A percentile compares a stretch with the other conserved stretches of the same genome.
These are phyloP conservation scores for Talaromyces adpressus DNA, from an alignment of 495 filamentous ascomycete genomes.

Conservation along the genomic window DNA sequence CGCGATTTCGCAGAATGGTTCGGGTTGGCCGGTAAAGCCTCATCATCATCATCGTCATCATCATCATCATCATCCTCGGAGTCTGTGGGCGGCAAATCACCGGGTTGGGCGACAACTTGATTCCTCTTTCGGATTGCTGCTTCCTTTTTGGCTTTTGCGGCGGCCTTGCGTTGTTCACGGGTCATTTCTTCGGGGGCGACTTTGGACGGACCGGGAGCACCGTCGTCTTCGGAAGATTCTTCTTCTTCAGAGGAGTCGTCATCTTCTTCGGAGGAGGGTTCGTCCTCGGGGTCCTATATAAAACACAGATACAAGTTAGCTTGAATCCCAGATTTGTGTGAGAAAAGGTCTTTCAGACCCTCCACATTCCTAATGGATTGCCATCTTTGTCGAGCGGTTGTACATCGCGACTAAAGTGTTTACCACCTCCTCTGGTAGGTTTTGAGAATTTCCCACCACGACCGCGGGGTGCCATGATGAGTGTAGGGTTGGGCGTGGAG, in stretches of 20 bases:
- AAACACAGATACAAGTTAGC: too few species aligned
- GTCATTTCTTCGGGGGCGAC: conserved; percentile 45
- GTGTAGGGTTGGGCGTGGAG: background rate
- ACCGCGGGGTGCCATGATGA: conserved; percentile 45
- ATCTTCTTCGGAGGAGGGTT: conserved; percentile 2
- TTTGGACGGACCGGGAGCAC: conserved; percentile 13
- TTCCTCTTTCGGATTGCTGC: conserved; percentile 72
- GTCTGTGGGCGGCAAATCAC: conserved; percentile 72
- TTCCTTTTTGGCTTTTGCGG: conserved; percentile 86
- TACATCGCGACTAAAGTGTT: conserved; percentile 87
- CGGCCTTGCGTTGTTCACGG: conserved; percentile 80
- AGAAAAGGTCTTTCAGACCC: conserved; percentile 44
- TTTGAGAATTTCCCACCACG: conserved; percentile 93
- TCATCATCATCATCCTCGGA: conserved; percentile 54
- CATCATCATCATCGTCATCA: conserved; percentile 46
- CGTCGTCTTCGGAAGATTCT: conserved; percentile 30
- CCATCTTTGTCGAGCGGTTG: conserved; percentile 81
- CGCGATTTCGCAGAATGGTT: conserved; percentile 74
- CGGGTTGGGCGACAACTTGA: conserved; percentile 58
- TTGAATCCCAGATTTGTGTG: too few species aligned
- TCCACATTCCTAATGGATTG: conserved; percentile 71
- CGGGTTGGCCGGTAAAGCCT: conserved; percentile 74
- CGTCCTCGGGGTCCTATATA: conserved; percentile 9
- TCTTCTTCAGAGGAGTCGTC: conserved; percentile 35
- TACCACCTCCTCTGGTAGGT: conserved; percentile 86